Evolutionary conservation across 2,329 filamentous ascomycete genomes (phyloP), one percentile per base, ranked within the genome.

Genomic region (Aspergillus transmontanensis): DNA sequence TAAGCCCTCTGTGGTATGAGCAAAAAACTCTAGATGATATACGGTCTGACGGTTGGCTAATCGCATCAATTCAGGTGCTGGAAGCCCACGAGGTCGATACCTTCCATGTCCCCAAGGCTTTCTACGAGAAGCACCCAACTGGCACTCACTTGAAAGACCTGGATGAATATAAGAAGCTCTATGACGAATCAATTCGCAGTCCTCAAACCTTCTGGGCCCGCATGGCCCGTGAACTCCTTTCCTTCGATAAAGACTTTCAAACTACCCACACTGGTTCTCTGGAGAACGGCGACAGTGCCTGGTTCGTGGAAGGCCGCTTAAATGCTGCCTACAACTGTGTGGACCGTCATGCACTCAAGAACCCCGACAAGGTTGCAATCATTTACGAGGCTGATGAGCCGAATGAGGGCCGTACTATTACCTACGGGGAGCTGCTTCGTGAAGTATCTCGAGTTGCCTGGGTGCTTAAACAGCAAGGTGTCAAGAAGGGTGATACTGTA

Each of bases 261-360:
- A 98, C 94, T 14, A 93, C 96, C 59, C 88, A 88, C 78, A 87
- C 85, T 64, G 95, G 95, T 65, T 89, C 88, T 34, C 87, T 99
- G 61, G 78, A 78, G 59, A 84, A 90, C 66, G 95, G 95, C 71
- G 94, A 99, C 82, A 90, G 86, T 75, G 91, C 93, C 67, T 99
- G 95, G 94, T 99, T 98, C 77, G 81, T 94, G 65, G 95, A 97
- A 83, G 95, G 95, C 69, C 88, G 90, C 73, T 85, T 99, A 75
- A 99, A 99, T 75, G 95, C 95, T 67, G 95, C 92, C 32, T 98
- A 93, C 88, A 99, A 99, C 84, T 96, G 93, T 75, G 90, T 99
- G 68, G 95, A 99, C 76, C 92, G 95, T 66, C 94, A 98, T 80
- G 95, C 95, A n/a, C 87, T 96, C 81, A 93, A 94, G 81, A 89